Percentiles rank a stretch among this genome's conserved stretches.
phyloP scores from a whole-genome alignment of 768 basidiomycete genomes.

The Neoboletus brunneissimus region DNA sequence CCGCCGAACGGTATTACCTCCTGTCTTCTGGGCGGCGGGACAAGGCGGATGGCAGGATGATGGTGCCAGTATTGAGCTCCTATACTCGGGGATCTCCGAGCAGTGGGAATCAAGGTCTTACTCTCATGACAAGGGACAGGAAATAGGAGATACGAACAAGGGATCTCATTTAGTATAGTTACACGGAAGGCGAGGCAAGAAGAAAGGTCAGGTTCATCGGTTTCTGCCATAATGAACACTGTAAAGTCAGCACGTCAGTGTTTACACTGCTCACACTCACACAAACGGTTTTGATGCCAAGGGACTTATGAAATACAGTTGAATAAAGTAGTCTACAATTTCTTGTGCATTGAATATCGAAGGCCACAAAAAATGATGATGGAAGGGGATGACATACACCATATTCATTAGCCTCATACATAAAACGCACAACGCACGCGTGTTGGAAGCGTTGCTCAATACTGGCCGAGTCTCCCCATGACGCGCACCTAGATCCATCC shows the following conservation, averaged over 20 bases:
- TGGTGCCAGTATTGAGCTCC: neutral
- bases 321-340: slow-evolving; percentile 6
- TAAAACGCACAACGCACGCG: neutral
- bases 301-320: neutral
- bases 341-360: neutral
- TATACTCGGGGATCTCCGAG: neutral
- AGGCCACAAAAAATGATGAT: neutral
- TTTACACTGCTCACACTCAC: too few species aligned
- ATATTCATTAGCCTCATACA: neutral
- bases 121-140: too few species aligned
- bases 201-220: neutral
- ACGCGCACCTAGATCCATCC: neutral
- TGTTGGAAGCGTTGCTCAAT: neutral
- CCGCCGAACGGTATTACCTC: too few species aligned
- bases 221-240: neutral
- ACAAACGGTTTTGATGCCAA: neutral
- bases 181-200: neutral
- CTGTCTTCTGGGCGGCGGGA: too few species aligned
- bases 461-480: neutral
- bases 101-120: too few species aligned
- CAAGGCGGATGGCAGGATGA: neutral
- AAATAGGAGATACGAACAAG: neutral
- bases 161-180: neutral
- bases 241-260: too few species aligned
- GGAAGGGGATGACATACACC: slow-evolving; percentile 5